Evolutionary conservation across 2,329 filamentous ascomycete species (phyloP).

Genomic region (Phialemoniopsis sp.): DNA sequence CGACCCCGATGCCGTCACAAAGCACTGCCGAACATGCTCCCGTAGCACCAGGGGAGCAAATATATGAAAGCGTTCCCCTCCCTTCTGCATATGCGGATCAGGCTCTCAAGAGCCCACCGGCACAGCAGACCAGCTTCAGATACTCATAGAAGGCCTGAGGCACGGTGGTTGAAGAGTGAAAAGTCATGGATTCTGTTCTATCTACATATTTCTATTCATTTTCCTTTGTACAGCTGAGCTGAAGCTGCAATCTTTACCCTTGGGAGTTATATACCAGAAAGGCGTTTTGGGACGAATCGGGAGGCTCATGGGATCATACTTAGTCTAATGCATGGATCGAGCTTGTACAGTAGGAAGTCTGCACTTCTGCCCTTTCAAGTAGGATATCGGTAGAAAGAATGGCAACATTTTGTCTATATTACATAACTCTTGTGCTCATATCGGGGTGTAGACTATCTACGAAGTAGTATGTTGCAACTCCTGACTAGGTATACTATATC

Average conservation of each 20-base stretch:
- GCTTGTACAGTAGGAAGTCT: background rate
- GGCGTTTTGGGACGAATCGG: conserved; percentile 1
- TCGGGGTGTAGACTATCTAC: too few species aligned
- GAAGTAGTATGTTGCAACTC: too few species aligned
- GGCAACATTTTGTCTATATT: too few species aligned
- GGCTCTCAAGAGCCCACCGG: conserved; percentile 46
- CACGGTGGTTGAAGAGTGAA: conserved; percentile 1
- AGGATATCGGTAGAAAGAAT: too few species aligned
- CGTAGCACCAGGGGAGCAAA: conserved; percentile 73
- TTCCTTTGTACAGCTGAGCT: conserved; percentile 16
- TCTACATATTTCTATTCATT: conserved; percentile 1
- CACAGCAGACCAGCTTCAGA: conserved; percentile 36
- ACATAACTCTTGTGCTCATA: too few species aligned
- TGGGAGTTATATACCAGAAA: conserved; percentile 6
- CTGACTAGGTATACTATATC: too few species aligned
- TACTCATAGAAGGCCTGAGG: conserved; percentile 10
- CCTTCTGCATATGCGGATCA: conserved; percentile 73
- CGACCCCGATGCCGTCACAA: conserved; percentile 24
- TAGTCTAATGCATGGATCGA: background rate
- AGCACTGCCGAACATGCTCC: conserved; percentile 61
- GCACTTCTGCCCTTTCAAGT: background rate
- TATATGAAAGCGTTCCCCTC: conserved; percentile 83
- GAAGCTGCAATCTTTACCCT: conserved; percentile 7
- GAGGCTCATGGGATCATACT: background rate
- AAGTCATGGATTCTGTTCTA: conserved; percentile 7